A percentile compares a stretch with the other conserved stretches of the same genome.
phyloP scores from a whole-genome alignment of 371 early-diverging fungal genomes.

The Nematocida sp. region DNA sequence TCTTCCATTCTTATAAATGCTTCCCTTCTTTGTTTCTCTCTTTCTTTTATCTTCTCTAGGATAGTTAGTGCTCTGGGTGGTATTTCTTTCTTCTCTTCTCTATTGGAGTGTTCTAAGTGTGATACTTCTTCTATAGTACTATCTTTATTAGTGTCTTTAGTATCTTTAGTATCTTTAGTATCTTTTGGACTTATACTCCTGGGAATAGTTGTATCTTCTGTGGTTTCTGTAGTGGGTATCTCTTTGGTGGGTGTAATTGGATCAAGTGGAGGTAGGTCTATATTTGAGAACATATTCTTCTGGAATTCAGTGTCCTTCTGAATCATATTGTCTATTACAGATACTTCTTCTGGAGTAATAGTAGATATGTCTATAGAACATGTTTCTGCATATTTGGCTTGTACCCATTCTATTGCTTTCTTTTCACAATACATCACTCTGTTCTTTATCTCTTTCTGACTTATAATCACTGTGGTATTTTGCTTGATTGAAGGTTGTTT shows the following conservation, averaged over 20 bases:
- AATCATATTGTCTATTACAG: slow-evolving; percentile 3
- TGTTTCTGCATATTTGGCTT: background rate
- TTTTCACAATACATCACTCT: slow-evolving; percentile 26
- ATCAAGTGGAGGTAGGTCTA: no score
- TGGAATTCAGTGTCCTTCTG: background rate
- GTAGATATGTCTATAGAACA: background rate
- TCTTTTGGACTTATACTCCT: no score
- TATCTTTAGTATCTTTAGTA: no score
- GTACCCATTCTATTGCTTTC: slow-evolving; percentile 24
- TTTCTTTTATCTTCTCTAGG: slow-evolving; percentile 61
- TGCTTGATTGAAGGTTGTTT: background rate
- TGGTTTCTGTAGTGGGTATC: no score
- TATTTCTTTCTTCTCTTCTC: no score
- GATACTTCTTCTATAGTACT: no score
- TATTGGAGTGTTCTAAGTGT: no score
- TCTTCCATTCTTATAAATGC: slow-evolving; percentile 54
- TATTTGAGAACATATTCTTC: background rate
- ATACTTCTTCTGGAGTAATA: background rate
- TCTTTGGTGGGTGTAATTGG: no score
- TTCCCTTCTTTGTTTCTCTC: slow-evolving; percentile 57
- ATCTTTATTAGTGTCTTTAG: no score
- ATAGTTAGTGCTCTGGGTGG: slow-evolving; percentile 44
- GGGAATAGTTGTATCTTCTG: no score
- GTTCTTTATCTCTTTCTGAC: slow-evolving; percentile 17
- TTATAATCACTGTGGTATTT: background rate